Base-by-base conservation (phyloP, 2,329 filamentous ascomycete genomes). In the Diaporthe ilicicola region DNA sequence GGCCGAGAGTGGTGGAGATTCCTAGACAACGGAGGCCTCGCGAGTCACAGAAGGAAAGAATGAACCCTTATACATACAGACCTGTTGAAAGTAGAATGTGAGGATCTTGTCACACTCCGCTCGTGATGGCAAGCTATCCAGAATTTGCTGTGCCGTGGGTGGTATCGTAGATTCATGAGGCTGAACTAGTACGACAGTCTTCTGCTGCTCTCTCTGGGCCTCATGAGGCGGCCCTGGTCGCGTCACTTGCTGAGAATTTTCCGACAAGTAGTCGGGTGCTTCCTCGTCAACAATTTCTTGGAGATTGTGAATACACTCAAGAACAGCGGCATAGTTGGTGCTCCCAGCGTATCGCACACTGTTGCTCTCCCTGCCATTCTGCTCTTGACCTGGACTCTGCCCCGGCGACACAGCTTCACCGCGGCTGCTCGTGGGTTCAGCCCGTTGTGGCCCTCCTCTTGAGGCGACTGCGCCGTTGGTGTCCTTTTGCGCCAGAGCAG, bases 281-380 rank as follows among this genome's bases (percentile, higher is more conserved):
- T 68, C 73, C 9, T 72, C 71, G 17, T 74, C 70, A 3, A 84
- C 78, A n/a, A 79, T 77, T 27, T 74, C 78, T 68, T 83, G 81
- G 27, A 84, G 82, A 70, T 84, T 80, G 22, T 77, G 81, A 51
- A 85, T 84, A 69, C 81, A 80, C 48, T 84, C 80, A 5, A 85
- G 81, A 29, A 85, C 74, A 0, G 83, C 79, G 4, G 80, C 76
- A 81, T 82, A 85, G 44, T 82, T 81, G 4, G 83, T 84, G 4
- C 79, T 77, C 0, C 81, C 82, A 17, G 80, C 78, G 56, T 82
- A 84, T 8, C 72, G 72, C 3, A 67, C 72, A 53, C 75, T 59
- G 27, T 44, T 69, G 29, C 67, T 62, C 46, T 73, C 59, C 27
- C 62, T 70, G 34, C 54, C 67, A 37, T 64, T 53, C 69, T 74